phyloP scores from a whole-genome alignment of 345 rosid genomes.

The Raphanus raphanistrum region DNA sequence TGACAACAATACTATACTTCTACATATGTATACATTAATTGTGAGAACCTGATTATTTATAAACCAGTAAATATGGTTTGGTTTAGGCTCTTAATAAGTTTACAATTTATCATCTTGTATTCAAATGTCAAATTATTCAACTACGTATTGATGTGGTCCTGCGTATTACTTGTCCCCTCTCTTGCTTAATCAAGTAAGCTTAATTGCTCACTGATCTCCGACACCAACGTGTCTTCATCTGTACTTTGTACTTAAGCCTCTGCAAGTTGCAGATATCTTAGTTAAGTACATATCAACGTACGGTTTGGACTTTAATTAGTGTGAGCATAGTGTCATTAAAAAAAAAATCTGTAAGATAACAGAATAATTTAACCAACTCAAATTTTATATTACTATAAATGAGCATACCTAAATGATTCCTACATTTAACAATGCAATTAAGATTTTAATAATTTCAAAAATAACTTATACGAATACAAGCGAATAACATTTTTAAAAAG shows the following conservation, averaged over 20 bases:
- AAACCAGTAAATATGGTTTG: too few species aligned
- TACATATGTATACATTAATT: neutral
- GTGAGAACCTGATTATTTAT: neutral
- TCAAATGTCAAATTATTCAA: neutral
- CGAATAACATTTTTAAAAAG: neutral
- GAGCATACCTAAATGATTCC: conserved; percentile 1
- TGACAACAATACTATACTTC: neutral
- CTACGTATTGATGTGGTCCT: conserved; percentile 30
- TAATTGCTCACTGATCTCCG: conserved; percentile 22
- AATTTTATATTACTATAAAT: neutral
- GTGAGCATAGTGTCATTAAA: conserved; percentile 10
- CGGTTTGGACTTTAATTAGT: conserved; percentile 29
- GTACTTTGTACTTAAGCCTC: conserved; percentile 16
- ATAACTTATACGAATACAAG: neutral
- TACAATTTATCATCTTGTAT: neutral
- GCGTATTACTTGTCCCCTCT: conserved; percentile 25
- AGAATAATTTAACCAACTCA: conserved; percentile 1
- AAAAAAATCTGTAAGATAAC: conserved; percentile 18
- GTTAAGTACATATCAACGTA: conserved; percentile 38
- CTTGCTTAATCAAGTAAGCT: conserved; percentile 36
- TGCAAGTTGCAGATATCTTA: conserved; percentile 30
- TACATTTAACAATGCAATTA: neutral
- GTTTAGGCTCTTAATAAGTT: neutral
- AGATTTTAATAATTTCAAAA: neutral
- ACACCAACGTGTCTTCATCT: conserved; percentile 21